A percentile compares a stretch with the other conserved stretches of the same genome.
These are phyloP conservation scores for Blastomyces parvus DNA, from an alignment of 2,329 filamentous ascomycete species.

Conservation along the genomic window DNA sequence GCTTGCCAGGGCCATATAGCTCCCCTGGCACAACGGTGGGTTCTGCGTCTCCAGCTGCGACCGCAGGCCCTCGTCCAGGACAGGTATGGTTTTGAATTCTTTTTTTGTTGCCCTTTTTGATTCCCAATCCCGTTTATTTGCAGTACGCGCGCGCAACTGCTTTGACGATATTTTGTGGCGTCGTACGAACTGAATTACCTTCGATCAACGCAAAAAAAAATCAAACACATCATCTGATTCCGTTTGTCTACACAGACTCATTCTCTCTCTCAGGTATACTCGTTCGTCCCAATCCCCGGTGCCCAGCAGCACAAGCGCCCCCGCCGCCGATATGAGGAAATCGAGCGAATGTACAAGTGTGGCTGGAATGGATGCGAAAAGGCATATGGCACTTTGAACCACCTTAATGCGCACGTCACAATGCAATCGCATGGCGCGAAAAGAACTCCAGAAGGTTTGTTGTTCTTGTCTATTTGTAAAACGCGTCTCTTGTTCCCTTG, in stretches of 20 bases:
- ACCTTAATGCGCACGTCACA: conserved; percentile 94
- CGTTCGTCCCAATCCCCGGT: conserved; percentile 93
- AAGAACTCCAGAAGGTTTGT: conserved; percentile 90
- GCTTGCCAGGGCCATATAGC: conserved; percentile 40
- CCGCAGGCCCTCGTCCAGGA: conserved; percentile 52
- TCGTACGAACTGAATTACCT: conserved; percentile 13
- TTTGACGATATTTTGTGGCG: conserved; percentile 20
- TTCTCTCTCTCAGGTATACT: conserved; percentile 72
- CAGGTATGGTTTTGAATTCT: conserved; percentile 43
- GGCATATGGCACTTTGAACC: conserved; percentile 94
- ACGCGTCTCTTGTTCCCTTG: conserved; percentile 9
- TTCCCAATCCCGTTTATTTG: not conserved
- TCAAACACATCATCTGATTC: conserved; percentile 20
- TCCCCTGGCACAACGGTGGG: conserved; percentile 50
- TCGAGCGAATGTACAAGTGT: conserved; percentile 99
- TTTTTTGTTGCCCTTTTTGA: conserved; percentile 7
- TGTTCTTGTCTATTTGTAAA: conserved; percentile 5
- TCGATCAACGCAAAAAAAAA: conserved; percentile 13
- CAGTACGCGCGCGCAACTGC: not conserved
- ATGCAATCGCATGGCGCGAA: conserved; percentile 97
- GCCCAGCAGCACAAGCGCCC: conserved; percentile 96
- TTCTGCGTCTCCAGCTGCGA: conserved; percentile 50
- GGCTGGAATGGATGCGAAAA: conserved; percentile 98
- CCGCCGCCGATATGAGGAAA: conserved; percentile 88
- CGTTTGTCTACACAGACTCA: conserved; percentile 40